Percentiles rank a stretch among this genome's conserved stretches.
Conservation (phyloP, 2,329 filamentous ascomycete species). For the Zarea fungicola region DNA sequence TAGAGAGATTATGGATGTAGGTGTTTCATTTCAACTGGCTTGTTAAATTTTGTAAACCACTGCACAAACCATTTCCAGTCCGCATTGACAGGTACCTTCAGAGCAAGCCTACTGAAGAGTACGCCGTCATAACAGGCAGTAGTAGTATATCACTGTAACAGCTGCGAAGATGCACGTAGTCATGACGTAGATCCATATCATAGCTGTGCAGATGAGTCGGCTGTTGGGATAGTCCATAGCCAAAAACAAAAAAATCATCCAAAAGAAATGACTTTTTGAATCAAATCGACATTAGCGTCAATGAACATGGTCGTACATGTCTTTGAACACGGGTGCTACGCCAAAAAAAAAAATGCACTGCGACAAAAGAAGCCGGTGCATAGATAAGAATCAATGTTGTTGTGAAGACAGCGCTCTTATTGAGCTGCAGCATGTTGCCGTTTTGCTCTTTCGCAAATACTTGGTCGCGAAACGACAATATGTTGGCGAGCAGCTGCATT, state of each 20-base stretch:
- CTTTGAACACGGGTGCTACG: too few species aligned
- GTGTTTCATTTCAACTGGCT: not conserved
- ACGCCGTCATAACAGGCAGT: constrained; percentile 23
- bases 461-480: constrained; percentile 25
- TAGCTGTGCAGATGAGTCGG: constrained; percentile 26
- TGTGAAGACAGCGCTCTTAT: constrained; percentile 28
- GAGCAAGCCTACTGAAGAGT: constrained; percentile 19
- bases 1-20: not conserved
- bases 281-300: not conserved
- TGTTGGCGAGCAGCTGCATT: constrained; percentile 23
- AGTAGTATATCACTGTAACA: constrained; percentile 27
- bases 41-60: not conserved
- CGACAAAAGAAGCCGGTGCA: constrained; percentile 31
- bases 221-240: constrained; percentile 25
- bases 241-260: constrained; percentile 39
- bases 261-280: constrained; percentile 31
- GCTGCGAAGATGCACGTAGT: constrained; percentile 25
- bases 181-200: constrained; percentile 35
- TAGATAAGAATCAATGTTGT: constrained; percentile 26
- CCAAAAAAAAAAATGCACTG: constrained; percentile 24
- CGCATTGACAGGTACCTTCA: constrained; percentile 15
- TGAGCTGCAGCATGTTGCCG: constrained; percentile 25
- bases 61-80: constrained; percentile 15
- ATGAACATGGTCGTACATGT: too few species aligned
- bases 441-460: constrained; percentile 27